Evolutionary conservation across 2,329 filamentous ascomycete genomes (phyloP).

Genomic region (Xylariaceae sp.): DNA sequence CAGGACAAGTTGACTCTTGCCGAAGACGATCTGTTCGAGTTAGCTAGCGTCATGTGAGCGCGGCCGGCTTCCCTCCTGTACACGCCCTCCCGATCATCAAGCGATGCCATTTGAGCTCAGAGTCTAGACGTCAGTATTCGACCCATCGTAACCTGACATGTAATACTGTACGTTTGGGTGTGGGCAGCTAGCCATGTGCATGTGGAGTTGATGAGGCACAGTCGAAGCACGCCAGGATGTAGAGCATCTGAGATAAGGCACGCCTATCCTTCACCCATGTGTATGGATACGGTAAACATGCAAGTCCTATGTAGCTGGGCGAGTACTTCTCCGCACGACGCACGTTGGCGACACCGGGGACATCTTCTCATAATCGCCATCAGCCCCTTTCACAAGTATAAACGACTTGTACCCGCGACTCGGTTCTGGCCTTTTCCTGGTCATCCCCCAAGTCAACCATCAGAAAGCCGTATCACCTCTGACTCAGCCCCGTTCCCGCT

Average conservation of each 20-base stretch:
- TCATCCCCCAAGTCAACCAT: background rate
- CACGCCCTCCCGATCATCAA: background rate
- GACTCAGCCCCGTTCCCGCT: slow-evolving; percentile 6
- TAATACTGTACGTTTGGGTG: slow-evolving; percentile 7
- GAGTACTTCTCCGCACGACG: slow-evolving; percentile 2
- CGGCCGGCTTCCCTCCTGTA: slow-evolving; percentile 7
- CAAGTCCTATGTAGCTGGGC: background rate
- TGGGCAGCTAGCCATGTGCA: slow-evolving; percentile 11
- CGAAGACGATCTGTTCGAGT: slow-evolving; percentile 1
- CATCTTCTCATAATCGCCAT: background rate
- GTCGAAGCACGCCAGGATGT: background rate
- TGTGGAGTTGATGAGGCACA: background rate
- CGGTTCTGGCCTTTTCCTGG: slow-evolving; percentile 3
- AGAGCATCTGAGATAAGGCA: slow-evolving; percentile 2
- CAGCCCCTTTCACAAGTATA: slow-evolving; percentile 11
- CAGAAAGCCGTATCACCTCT: slow-evolving; percentile 1
- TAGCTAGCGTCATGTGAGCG: slow-evolving; percentile 9
- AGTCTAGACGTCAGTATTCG: background rate
- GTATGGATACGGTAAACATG: no score
- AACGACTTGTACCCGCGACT: background rate
- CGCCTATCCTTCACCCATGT: background rate
- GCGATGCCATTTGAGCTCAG: slow-evolving; percentile 3
- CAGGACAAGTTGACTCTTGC: slow-evolving; percentile 8
- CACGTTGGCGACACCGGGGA: background rate
- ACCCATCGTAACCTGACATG: background rate